Evolutionary conservation across 106 monocot genomes (phyloP).

Genomic region (Agapanthus africanus): DNA sequence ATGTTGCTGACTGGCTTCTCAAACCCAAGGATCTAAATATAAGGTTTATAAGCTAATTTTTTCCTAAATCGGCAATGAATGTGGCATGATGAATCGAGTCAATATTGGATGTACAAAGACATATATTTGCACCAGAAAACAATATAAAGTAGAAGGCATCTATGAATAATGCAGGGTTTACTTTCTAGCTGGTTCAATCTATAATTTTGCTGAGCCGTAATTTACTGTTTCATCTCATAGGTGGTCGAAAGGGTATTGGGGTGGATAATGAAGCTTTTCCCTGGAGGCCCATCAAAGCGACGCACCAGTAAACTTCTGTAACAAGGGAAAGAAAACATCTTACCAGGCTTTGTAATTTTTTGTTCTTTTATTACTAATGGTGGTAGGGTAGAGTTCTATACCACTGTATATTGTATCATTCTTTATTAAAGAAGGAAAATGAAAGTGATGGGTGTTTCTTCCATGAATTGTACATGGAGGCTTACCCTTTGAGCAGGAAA

Average conservation of each 20-base stretch:
- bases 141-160: too few species aligned
- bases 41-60: too few species aligned
- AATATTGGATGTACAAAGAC: too few species aligned
- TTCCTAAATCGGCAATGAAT: too few species aligned
- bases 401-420: conserved; percentile 6
- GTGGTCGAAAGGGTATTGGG: conserved; percentile 93
- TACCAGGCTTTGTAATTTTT: conserved; percentile 3
- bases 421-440: conserved; percentile 7
- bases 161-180: too few species aligned
- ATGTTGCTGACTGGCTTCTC: not conserved
- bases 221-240: too few species aligned
- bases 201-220: too few species aligned
- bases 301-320: conserved; percentile 87
- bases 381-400: not conserved
- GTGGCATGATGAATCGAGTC: too few species aligned
- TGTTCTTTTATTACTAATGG: not conserved
- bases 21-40: too few species aligned
- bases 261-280: conserved; percentile 99
- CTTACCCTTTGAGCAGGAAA: not conserved
- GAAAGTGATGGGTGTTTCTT: conserved; percentile 6
- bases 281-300: conserved; percentile 81
- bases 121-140: too few species aligned
- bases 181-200: too few species aligned
- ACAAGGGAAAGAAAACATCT: too few species aligned
- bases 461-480: conserved; percentile 8